Base-by-base conservation (phyloP, 2,329 filamentous ascomycete genomes). In the Penicillium sp. region DNA sequence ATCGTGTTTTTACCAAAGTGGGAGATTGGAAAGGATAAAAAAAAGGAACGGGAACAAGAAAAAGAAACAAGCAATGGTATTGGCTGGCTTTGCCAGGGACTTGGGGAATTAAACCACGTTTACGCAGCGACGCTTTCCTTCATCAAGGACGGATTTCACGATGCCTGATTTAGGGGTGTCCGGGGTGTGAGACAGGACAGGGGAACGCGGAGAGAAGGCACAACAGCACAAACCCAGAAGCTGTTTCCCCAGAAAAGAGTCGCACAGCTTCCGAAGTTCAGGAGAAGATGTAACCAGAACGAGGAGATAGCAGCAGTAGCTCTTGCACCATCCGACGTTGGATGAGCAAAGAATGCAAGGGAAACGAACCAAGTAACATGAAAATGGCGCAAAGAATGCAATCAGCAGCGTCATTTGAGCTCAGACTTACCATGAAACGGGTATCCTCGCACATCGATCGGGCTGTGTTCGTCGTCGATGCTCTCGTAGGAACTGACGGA, bases 401-500 rank as follows among this genome's bases (percentile, higher is more conserved):
- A 72, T 68, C 15, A 64, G 45, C 69, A 63, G 66, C 67, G 70
- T 65, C 64, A 69, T 69, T 66, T 63, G 58, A 60, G 58, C 61
- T 67, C 66, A 61, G 62, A 76, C 76, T 70, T 74, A 78, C 76
- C 73, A 67, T 76, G 73, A 74, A 77, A 78, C 38, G 74, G 73
- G 66, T 78, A 78, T 30, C 71, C 72, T 65, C 75, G 67, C 47
- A 78, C 67, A 70, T 78, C 76, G 59, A 78, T 69, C 23, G 75
- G 73, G 55, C 65, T 72, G 62, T 74, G 75, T 47, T 78, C 76
- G 64, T 78, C 76, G 19, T 78, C 76, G 62, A 78, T 73, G 61
- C 75, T 78, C 53, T 78, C 76, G 64, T 78, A 78, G 38, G 76
- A 78, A 64, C 76, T 78, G 67, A 78, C 76, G 31, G 76, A 78